Percentiles rank a stretch among this genome's conserved stretches.
Evolutionary conservation across 257 asterid species (phyloP).

Genomic region (Perilla frutescens): DNA sequence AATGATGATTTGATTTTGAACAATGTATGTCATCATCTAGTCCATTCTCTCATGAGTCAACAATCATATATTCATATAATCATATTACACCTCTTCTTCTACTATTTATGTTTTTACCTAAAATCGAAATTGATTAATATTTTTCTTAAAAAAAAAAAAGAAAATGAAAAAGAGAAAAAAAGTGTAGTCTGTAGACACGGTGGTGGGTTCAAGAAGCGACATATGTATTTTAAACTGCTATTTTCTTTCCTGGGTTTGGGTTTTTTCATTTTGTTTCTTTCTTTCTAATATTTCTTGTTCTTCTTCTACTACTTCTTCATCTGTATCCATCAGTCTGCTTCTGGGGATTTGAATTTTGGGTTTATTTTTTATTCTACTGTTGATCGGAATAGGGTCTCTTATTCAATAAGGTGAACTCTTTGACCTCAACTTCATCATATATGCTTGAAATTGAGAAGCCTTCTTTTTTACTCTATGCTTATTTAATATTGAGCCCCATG

Average conservation of each 20-base stretch:
- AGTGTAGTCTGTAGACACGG: slow-evolving; percentile 41
- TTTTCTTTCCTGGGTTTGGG: slow-evolving; percentile 31
- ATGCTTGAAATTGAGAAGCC: not conserved
- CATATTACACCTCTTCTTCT: not conserved
- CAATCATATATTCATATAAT: not conserved
- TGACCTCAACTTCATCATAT: slow-evolving; percentile 27
- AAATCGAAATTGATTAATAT: not conserved
- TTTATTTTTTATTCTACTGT: not conserved
- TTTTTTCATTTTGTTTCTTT: slow-evolving; percentile 9
- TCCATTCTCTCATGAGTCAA: slow-evolving; percentile 20
- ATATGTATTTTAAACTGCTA: slow-evolving; percentile 54
- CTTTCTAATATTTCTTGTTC: slow-evolving; percentile 20
- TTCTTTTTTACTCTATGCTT: not conserved
- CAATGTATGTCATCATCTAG: not conserved
- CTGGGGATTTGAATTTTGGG: slow-evolving; percentile 36
- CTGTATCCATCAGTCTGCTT: not conserved
- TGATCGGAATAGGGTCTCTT: slow-evolving; percentile 33
- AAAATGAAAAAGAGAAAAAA: not conserved
- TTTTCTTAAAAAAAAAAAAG: not conserved
- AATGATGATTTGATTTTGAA: not conserved
- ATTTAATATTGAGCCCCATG: not conserved
- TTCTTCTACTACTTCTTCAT: not conserved
- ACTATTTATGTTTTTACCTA: not conserved
- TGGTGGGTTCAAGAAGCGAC: slow-evolving; percentile 64
- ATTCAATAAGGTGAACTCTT: slow-evolving; percentile 28